phyloP scores from a whole-genome alignment of 768 basidiomycete genomes.

The Lepiota venenata region DNA sequence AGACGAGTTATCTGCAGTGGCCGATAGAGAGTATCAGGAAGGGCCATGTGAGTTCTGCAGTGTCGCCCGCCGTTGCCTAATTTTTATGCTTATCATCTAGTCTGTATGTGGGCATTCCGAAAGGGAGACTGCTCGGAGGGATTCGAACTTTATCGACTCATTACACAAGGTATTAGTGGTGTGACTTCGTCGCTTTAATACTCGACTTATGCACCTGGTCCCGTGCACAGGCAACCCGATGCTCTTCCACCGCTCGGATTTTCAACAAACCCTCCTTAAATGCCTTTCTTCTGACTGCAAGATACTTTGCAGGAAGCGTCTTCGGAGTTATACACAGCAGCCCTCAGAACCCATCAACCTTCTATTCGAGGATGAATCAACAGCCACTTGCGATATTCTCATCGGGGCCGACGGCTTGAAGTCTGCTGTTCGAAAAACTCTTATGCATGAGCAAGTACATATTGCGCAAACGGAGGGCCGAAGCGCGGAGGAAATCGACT shows the following conservation, averaged over 20 bases:
- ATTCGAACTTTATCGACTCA: constrained; percentile 13
- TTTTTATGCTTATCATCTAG: constrained; percentile 26
- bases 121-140: constrained; percentile 19
- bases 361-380: constrained; percentile 33
- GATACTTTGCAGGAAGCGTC: constrained; percentile 54
- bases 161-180: constrained; percentile 10
- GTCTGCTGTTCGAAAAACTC: constrained; percentile 24
- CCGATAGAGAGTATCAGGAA: constrained; percentile 32
- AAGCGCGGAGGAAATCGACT: background rate
- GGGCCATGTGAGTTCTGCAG: constrained; percentile 31
- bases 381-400: constrained; percentile 34
- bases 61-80: too few relatives aligned
- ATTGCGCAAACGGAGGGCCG: background rate
- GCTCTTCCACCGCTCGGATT: constrained; percentile 63
- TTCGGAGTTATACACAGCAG: constrained; percentile 50
- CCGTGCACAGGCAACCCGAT: constrained; percentile 39
- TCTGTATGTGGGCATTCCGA: constrained; percentile 35
- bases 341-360: constrained; percentile 25
- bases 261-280: constrained; percentile 53
- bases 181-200: background rate
- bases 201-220: constrained; percentile 4
- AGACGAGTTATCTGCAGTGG: constrained; percentile 34
- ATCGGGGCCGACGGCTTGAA: constrained; percentile 42
- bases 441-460: constrained; percentile 14
- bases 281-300: constrained; percentile 42